A percentile compares a stretch with the other conserved stretches of the same genome.
phyloP scores from a whole-genome alignment of 2,329 filamentous ascomycete genomes.

The Colletotrichum scovillei region DNA sequence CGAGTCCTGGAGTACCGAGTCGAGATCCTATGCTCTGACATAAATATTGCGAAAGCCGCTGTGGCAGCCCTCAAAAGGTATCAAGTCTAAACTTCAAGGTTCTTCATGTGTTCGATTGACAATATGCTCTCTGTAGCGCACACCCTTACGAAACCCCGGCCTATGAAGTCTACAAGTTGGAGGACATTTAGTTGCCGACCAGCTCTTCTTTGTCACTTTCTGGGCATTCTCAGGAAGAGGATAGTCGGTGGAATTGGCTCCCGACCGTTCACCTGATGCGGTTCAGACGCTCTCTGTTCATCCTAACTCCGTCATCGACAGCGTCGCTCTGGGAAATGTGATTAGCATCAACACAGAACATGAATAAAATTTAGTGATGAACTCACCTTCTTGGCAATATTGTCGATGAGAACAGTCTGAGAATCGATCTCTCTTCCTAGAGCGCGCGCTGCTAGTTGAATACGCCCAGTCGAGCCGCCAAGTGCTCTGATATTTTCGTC shows the following conservation, averaged over 20 bases:
- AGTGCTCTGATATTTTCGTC: conserved; percentile 73
- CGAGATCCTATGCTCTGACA: conserved; percentile 58
- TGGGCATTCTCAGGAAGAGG: not conserved
- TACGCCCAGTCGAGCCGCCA: conserved; percentile 73
- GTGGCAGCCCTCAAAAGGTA: conserved; percentile 62
- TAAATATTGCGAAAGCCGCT: conserved; percentile 52
- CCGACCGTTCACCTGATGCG: conserved; percentile 58
- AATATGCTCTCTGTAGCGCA: conserved; percentile 28
- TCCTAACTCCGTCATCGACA: conserved; percentile 83
- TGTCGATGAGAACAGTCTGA: conserved; percentile 81
- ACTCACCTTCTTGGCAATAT: conserved; percentile 81
- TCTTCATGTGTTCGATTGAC: not conserved
- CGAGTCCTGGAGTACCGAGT: conserved; percentile 58
- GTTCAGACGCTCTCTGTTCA: conserved; percentile 80
- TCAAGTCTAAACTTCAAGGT: not conserved
- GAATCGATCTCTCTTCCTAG: conserved; percentile 80
- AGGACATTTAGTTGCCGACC: conserved; percentile 36
- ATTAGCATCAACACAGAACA: conserved; percentile 37
- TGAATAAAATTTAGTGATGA: not conserved
- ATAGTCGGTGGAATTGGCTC: not conserved
- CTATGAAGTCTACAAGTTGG: conserved; percentile 43
- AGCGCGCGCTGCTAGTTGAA: conserved; percentile 80
- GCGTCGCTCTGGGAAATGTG: conserved; percentile 74
- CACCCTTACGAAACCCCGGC: conserved; percentile 43
- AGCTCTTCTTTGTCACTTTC: not conserved